Percentiles rank a stretch among this genome's conserved stretches.
phyloP scores from a whole-genome alignment of 805 yeast species.

The Candida peoriensis region DNA sequence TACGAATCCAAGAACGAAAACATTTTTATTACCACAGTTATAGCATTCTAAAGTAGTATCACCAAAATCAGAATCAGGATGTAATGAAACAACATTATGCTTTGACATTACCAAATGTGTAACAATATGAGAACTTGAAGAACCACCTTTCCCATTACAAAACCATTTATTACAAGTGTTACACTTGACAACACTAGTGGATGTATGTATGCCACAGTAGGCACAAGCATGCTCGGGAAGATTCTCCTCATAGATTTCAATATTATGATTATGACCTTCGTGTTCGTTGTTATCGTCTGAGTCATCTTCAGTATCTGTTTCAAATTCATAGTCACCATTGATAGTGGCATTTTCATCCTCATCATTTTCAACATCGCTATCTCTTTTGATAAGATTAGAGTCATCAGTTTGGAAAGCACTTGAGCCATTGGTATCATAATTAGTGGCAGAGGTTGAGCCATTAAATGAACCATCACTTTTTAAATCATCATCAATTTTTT shows the following conservation, averaged over 20 bases:
- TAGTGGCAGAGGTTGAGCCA: not conserved
- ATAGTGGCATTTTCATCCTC: conserved; percentile 10
- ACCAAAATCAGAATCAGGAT: conserved; percentile 80
- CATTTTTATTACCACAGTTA: conserved; percentile 79
- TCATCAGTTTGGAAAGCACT: not conserved
- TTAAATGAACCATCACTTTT: conserved; percentile 1
- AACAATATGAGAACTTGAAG: conserved; percentile 73
- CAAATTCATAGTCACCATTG: conserved; percentile 8
- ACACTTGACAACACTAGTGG: conserved; percentile 70
- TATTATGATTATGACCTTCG: conserved; percentile 2
- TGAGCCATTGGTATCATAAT: not conserved
- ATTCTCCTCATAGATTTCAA: not conserved
- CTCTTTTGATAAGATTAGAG: not conserved
- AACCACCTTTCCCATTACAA: conserved; percentile 64
- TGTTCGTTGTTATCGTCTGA: conserved; percentile 5
- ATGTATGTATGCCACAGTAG: conserved; percentile 71
- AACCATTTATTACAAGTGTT: conserved; percentile 80
- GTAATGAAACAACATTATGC: conserved; percentile 70
- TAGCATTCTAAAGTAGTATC: conserved; percentile 85
- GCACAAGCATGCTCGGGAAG: conserved; percentile 43
- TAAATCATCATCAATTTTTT: conserved; percentile 2
- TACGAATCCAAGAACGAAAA: conserved; percentile 79
- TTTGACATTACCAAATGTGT: conserved; percentile 79
- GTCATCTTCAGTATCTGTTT: conserved; percentile 10
- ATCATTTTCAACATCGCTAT: not conserved